These are phyloP conservation scores for Sphenostylis stenocarpa DNA, from an alignment of 306 rosid species.

Conservation along the genomic window DNA sequence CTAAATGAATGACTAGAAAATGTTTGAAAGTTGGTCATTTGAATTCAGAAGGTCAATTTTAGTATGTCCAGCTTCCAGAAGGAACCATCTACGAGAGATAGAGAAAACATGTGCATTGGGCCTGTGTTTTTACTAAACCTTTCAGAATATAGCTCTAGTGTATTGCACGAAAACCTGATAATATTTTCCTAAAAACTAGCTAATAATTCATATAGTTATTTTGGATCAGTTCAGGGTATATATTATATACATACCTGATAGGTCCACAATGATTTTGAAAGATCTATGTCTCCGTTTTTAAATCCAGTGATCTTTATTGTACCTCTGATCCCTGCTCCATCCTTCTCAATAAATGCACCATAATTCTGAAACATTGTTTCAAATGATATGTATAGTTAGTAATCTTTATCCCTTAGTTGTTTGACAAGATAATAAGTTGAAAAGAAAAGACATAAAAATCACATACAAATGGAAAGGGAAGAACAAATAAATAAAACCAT, in stretches of 20 bases:
- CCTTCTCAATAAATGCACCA: constrained; percentile 90
- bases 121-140: background rate
- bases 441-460: constrained; percentile 23
- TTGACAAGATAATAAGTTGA: constrained; percentile 7
- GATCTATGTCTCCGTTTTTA: constrained; percentile 68
- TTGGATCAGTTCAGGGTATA: background rate
- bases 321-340: constrained; percentile 91
- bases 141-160: background rate
- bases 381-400: constrained; percentile 26
- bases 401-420: constrained; percentile 22
- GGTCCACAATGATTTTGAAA: constrained; percentile 78
- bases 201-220: constrained; percentile 4
- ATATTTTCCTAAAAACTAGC: constrained; percentile 16
- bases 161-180: background rate
- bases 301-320: constrained; percentile 75
- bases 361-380: constrained; percentile 63
- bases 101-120: background rate
- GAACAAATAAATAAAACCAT: background rate
- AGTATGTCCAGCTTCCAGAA: background rate
- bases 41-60: background rate
- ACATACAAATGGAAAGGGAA: constrained; percentile 8
- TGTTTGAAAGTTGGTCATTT: background rate
- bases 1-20: no score
- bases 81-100: background rate
- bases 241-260: constrained; percentile 64